A percentile compares a stretch with the other conserved stretches of the same genome.
Conservation (phyloP, 1,139 yeast species). For the Lodderomyces oxycetoniae region DNA sequence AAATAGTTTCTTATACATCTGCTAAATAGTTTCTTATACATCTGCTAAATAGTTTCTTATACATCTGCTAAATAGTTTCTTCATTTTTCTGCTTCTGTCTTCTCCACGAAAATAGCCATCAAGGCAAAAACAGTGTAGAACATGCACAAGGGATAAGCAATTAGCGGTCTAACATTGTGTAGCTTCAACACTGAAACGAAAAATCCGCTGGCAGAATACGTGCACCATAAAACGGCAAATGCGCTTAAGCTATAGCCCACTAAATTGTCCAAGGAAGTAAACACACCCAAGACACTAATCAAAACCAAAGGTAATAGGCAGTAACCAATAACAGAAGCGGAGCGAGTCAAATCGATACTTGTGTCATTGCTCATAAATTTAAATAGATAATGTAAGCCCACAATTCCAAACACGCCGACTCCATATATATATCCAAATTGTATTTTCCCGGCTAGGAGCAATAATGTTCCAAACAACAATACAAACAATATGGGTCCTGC, state of each 20-base stretch:
- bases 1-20: too few species aligned
- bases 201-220: constrained; percentile 90
- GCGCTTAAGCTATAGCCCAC: constrained; percentile 70
- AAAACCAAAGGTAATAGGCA: constrained; percentile 87
- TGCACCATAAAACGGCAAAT: constrained; percentile 85
- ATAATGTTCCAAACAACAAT: constrained; percentile 77
- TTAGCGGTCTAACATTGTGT: constrained; percentile 79
- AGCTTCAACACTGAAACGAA: constrained; percentile 82
- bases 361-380: constrained; percentile 70
- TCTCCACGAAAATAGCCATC: constrained; percentile 87
- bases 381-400: constrained; percentile 77
- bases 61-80: not conserved
- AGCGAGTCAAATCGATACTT: constrained; percentile 62
- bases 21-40: too few species aligned
- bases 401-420: constrained; percentile 86
- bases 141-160: constrained; percentile 90
- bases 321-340: constrained; percentile 92
- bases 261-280: constrained; percentile 63
- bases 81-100: constrained; percentile 19
- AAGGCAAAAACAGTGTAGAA: constrained; percentile 93
- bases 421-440: constrained; percentile 98
- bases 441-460: constrained; percentile 82
- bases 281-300: constrained; percentile 70
- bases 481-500: constrained; percentile 96
- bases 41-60: too few species aligned